These are phyloP conservation scores for Lactifluus volemus DNA, from an alignment of 768 basidiomycete genomes.

Conservation along the genomic window DNA sequence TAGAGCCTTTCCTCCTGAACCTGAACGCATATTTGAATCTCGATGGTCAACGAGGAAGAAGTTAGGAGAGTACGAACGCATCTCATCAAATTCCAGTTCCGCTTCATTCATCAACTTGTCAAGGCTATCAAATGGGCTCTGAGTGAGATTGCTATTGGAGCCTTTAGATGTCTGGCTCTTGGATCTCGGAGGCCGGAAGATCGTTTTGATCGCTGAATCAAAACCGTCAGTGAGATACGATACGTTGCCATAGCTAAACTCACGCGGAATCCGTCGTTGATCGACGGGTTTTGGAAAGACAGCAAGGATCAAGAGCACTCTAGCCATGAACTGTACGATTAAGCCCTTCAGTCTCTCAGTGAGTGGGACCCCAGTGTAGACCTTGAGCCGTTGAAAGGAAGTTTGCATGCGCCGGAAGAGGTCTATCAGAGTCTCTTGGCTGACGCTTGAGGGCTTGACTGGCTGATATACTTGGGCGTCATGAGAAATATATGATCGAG, in stretches of 20 bases:
- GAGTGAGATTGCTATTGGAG: too few species aligned
- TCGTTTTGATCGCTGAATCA: too few species aligned
- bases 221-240: background rate
- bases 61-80: background rate
- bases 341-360: background rate
- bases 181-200: too few species aligned
- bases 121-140: background rate
- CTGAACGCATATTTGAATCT: background rate
- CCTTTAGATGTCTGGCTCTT: background rate
- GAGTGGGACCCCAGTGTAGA: background rate
- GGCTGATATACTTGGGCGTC: background rate
- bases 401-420: background rate
- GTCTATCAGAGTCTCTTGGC: background rate
- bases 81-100: background rate
- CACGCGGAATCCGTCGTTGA: too few species aligned
- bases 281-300: too few species aligned
- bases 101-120: background rate
- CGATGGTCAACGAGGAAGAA: background rate
- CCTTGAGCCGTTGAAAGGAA: background rate
- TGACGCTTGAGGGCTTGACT: background rate
- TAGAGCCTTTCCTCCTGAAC: background rate
- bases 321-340: background rate
- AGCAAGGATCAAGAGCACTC: background rate
- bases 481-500: background rate
- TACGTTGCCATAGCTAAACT: background rate